Evolutionary conservation across 2,329 filamentous ascomycete species (phyloP).

Genomic region (Sphaerulina populicola): DNA sequence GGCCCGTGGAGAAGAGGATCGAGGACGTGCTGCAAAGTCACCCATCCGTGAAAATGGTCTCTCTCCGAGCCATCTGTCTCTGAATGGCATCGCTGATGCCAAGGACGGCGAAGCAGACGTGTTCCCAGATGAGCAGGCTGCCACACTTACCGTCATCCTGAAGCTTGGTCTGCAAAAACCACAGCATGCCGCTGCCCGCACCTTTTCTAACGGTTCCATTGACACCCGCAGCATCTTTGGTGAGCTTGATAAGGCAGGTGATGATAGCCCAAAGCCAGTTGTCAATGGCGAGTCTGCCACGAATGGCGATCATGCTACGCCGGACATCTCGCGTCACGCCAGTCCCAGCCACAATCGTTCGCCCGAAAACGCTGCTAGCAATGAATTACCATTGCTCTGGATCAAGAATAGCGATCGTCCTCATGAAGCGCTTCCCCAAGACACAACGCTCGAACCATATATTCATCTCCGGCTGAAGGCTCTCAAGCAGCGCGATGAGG

Average conservation of each 20-base stretch:
- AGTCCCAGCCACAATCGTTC: slow-evolving; percentile 17
- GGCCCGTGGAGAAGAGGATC: slow-evolving; percentile 25
- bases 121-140: slow-evolving; percentile 48
- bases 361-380: slow-evolving; percentile 15
- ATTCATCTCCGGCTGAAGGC: slow-evolving; percentile 43
- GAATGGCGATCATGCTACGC: slow-evolving; percentile 21
- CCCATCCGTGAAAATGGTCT: slow-evolving; percentile 25
- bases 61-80: slow-evolving; percentile 17
- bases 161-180: slow-evolving; percentile 30
- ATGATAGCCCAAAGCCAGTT: slow-evolving; percentile 33
- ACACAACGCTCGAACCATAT: slow-evolving; percentile 44
- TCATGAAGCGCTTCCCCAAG: slow-evolving; percentile 37
- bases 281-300: slow-evolving; percentile 31
- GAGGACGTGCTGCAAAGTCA: slow-evolving; percentile 28
- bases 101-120: slow-evolving; percentile 34
- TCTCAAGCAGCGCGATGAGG: slow-evolving; percentile 42
- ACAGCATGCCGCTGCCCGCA: slow-evolving; percentile 39
- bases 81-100: slow-evolving; percentile 14
- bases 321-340: slow-evolving; percentile 13
- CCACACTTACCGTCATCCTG: slow-evolving; percentile 47
- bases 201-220: slow-evolving; percentile 50
- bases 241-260: slow-evolving; percentile 35
- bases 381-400: slow-evolving; percentile 39
- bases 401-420: slow-evolving; percentile 43
- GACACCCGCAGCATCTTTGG: slow-evolving; percentile 46